Percentiles rank a stretch among this genome's conserved stretches.
These are phyloP conservation scores for Macrolepiota dolichaula DNA, from an alignment of 768 basidiomycete genomes.

Conservation along the genomic window DNA sequence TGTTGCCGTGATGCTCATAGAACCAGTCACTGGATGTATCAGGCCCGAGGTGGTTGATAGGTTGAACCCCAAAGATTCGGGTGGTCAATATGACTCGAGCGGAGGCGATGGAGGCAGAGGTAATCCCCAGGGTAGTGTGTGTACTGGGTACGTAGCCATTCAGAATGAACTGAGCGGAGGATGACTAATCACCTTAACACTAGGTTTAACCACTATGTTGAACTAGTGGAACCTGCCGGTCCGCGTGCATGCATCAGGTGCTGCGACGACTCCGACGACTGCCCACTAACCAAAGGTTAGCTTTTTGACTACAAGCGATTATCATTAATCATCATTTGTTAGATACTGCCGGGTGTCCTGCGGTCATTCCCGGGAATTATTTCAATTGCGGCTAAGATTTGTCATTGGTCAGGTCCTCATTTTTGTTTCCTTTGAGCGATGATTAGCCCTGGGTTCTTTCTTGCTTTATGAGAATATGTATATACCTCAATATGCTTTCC, in stretches of 20 bases:
- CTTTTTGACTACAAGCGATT: neutral
- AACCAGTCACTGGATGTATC: conserved; percentile 53
- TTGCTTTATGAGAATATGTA: too few species aligned
- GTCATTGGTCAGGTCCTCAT: neutral
- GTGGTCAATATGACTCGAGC: conserved; percentile 56
- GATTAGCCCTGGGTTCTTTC: neutral
- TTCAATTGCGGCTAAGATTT: conserved; percentile 35
- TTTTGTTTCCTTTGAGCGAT: neutral
- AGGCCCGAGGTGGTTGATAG: conserved; percentile 36
- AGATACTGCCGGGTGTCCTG: conserved; percentile 50
- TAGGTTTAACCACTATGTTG: conserved; percentile 57
- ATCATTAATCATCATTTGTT: neutral
- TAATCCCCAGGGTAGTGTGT: conserved; percentile 47
- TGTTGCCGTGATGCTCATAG: neutral
- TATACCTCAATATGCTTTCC: too few species aligned
- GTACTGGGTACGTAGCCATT: conserved; percentile 35
- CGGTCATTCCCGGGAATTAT: conserved; percentile 49
- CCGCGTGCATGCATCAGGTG: conserved; percentile 55
- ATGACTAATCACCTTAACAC: neutral
- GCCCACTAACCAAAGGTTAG: conserved; percentile 44
- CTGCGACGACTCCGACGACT: conserved; percentile 51
- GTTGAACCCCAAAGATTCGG: conserved; percentile 42
- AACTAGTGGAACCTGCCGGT: conserved; percentile 49
- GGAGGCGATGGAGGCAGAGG: conserved; percentile 47
- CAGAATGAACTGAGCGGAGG: neutral